These are phyloP conservation scores for Elsinoe ampelina DNA, from an alignment of 2,329 filamentous ascomycete species.

Conservation along the genomic window DNA sequence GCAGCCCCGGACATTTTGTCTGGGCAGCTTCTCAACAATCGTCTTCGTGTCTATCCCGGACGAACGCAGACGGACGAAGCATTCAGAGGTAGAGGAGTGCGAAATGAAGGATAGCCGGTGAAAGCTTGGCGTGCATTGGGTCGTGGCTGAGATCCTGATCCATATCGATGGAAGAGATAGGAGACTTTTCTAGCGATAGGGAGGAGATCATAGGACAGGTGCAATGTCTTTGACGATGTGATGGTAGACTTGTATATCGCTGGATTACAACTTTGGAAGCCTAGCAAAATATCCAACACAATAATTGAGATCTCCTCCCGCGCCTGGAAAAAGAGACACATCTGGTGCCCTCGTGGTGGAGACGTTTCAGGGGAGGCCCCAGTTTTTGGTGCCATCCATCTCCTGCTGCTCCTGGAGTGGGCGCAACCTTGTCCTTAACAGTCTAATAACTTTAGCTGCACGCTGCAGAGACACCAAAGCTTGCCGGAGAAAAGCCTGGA, in stretches of 20 bases:
- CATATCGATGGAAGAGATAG: constrained; percentile 7
- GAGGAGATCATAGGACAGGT: neutral
- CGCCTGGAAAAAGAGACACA: neutral
- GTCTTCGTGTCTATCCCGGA: neutral
- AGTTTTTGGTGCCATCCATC: neutral
- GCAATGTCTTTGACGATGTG: neutral
- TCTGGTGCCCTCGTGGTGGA: neutral
- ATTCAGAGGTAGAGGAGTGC: no score
- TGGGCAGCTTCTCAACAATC: neutral
- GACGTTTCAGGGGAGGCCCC: constrained; percentile 4
- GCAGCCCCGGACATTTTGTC: neutral
- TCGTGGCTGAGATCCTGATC: neutral
- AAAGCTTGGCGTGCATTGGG: constrained; percentile 6
- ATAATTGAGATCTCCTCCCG: no score
- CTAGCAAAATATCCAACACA: neutral
- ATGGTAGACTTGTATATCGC: neutral
- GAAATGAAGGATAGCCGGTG: constrained; percentile 11
- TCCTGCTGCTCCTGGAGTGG: neutral
- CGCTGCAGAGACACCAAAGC: neutral
- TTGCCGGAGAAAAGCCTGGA: neutral
- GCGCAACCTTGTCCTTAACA: neutral
- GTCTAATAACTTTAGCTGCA: neutral
- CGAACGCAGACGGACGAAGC: neutral
- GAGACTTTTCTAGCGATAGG: neutral
- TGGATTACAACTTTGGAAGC: neutral